phyloP scores from a whole-genome alignment of 176 grass and related monocot genomes.

The Carex littledalei region DNA sequence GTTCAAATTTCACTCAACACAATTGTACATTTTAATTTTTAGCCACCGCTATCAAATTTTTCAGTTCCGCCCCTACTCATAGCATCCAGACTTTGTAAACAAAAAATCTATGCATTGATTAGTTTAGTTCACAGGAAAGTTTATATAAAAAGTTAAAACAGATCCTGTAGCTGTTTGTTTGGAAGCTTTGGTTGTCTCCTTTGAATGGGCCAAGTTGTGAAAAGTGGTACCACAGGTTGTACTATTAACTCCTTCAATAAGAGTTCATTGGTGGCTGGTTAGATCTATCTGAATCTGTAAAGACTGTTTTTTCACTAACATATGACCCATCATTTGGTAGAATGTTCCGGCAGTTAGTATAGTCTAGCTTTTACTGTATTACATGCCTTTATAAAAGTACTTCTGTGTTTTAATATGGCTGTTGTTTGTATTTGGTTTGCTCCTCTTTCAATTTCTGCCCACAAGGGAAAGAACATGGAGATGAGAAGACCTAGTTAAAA shows the following conservation, averaged over 20 bases:
- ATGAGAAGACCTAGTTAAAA: not conserved
- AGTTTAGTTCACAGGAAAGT: not conserved
- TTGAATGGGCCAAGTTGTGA: not conserved
- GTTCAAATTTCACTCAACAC: no score
- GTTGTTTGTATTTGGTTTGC: not conserved
- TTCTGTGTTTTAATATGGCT: not conserved
- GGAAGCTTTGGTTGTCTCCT: constrained; percentile 13
- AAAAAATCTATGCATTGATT: not conserved
- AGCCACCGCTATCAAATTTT: no score
- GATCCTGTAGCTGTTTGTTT: not conserved
- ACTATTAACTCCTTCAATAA: not conserved
- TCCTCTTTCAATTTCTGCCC: not conserved
- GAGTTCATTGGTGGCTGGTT: constrained; percentile 5
- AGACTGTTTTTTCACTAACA: not conserved
- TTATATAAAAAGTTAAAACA: not conserved
- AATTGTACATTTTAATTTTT: no score
- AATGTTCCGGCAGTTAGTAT: not conserved
- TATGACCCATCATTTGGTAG: not conserved
- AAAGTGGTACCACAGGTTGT: constrained; percentile 9
- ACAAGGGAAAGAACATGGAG: not conserved
- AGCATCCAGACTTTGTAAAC: not conserved
- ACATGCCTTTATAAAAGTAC: not conserved
- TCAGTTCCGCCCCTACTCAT: no score
- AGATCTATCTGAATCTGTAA: constrained; percentile 15
- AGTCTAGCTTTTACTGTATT: not conserved